Base-by-base conservation (phyloP, 2,329 filamentous ascomycete species). In the Aspergillus sp. region DNA sequence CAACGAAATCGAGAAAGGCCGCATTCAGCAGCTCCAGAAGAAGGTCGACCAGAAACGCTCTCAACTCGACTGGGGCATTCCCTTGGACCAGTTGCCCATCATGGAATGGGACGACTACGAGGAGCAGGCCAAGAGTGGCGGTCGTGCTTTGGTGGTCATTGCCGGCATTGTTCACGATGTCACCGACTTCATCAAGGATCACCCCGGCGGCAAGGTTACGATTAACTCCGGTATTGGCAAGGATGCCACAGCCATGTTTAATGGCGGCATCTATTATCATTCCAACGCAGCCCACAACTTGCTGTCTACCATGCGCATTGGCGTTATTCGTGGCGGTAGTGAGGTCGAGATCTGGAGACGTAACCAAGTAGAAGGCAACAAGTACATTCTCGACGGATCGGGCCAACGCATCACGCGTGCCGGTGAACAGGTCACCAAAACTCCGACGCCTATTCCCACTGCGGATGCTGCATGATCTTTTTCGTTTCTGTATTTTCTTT, bases 291-390 rank as follows among this genome's bases (percentile, higher is more conserved):
- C 86, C 27, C 87, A 90, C 76, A 90, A 90, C 72, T 70, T 90
- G 52, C 77, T 90, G 54, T 88, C 84, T 7, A 90, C 86, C 53
- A 90, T 90, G 86, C 79, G 86, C 55, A 82, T 90, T 13, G 87
- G 85, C 66, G 86, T 90, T 44, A 83, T 90, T 51, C 84, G 86
- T 47, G 87, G 87, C 52, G 86, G 87, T 41, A 87, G 85, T 66
- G 86, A 90, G 68, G 86, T 90, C 22, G 86, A 90, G 76, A 88
- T 90, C 68, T 90, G 87, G 86, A 90, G 90, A 79, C 82, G 85
- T 39, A 81, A 84, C 47, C 84, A 88, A 66, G 78, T 81, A 55
- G 85, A 88, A 70, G 35, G 19, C 15, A 38, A 9, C 13, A 19
- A 38, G 17, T 38, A 38, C n/a, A 38, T 38, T 38, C 35, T 4